Base-by-base conservation (phyloP, 2,329 filamentous ascomycete species). In the Xylaria sp. region DNA sequence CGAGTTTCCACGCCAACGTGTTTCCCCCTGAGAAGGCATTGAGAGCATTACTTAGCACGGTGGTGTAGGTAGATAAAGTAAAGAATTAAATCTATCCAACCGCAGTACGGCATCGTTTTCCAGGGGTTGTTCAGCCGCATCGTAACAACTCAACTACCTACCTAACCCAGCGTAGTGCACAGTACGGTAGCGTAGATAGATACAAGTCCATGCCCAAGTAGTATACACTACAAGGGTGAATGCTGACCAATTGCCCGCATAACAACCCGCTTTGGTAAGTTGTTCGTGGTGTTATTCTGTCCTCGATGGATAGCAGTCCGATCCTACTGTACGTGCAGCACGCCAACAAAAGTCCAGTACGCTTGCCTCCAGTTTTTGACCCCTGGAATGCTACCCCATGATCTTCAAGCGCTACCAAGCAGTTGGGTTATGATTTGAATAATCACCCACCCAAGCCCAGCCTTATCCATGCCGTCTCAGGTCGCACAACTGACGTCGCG, bases 341-440 rank as follows among this genome's bases (percentile, higher is more conserved):
- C 20, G 28, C 28, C 20, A 12, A 58, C 62, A 66, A 69, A 69
- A 69, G 57, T 32, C 62, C 57, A 57, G 25, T 28, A n/a, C 56
- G 12, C 15, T 37, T 34, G 6, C 7, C 25, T 37, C 23, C 28
- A n/a, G 54, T 8, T 23, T 20, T 39, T n/a, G n/a, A 23, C 34
- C 65, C 51, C 62, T 50, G 41, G 18, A 37, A 51, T 61, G n/a
- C 23, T 51, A 62, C 66, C 46, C 58, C 58, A 48, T n/a, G 20
- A 63, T 66, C 44, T 56, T 41, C 44, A 51, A 15, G 52, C 20
- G 63, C 46, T 69, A 69, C 67, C 67, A 9, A 60, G 25, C 23
- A 8, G 58, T 28, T 66, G 67, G 67, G 63, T 59, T 58, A 1
- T 23, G 39, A 39, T 44, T 58, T 64, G 15, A 13, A 32, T 13